Percentiles rank a stretch among this genome's conserved stretches.
These are phyloP conservation scores for Bryopsis sp. DNA, from an alignment of 139 green algal species.

Conservation along the genomic window DNA sequence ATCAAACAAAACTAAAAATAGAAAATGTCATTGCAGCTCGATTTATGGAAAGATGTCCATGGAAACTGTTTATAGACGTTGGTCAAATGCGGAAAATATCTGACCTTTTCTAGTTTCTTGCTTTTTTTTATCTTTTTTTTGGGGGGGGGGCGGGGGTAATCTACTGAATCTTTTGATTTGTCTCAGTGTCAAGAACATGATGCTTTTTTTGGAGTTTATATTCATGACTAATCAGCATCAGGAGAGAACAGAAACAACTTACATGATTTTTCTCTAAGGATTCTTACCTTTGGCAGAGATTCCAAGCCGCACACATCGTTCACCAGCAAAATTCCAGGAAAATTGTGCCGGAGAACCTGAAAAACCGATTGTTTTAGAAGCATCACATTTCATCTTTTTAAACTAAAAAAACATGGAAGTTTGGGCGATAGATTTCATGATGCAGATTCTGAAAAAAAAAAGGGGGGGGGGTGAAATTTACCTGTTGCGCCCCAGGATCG, in stretches of 20 bases:
- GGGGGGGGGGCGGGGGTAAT: no score
- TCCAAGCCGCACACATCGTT: slow-evolving; percentile 43
- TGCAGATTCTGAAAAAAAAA: not conserved
- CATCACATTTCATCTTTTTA: not conserved
- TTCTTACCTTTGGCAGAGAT: slow-evolving; percentile 31
- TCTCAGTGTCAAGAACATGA: not conserved
- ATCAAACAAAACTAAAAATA: no score
- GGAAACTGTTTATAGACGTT: no score
- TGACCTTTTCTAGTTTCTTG: no score
- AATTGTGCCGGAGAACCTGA: slow-evolving; percentile 46
- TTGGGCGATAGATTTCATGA: not conserved
- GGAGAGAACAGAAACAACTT: not conserved
- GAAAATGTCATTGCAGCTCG: no score
- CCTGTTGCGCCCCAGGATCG: slow-evolving; percentile 69
- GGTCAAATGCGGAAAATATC: no score
- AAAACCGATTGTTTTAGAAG: not conserved
- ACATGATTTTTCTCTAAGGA: not conserved
- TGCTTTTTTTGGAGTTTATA: no score
- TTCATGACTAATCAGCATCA: no score
- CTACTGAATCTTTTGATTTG: slow-evolving; percentile 5
- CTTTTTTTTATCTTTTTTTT: no score
- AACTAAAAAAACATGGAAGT: no score
- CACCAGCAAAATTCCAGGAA: slow-evolving; percentile 41
- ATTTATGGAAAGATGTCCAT: no score
- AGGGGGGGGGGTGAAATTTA: no score